These are phyloP conservation scores for Parastagonospora nodorum DNA, from an alignment of 2,329 filamentous ascomycete genomes.

Conservation along the genomic window DNA sequence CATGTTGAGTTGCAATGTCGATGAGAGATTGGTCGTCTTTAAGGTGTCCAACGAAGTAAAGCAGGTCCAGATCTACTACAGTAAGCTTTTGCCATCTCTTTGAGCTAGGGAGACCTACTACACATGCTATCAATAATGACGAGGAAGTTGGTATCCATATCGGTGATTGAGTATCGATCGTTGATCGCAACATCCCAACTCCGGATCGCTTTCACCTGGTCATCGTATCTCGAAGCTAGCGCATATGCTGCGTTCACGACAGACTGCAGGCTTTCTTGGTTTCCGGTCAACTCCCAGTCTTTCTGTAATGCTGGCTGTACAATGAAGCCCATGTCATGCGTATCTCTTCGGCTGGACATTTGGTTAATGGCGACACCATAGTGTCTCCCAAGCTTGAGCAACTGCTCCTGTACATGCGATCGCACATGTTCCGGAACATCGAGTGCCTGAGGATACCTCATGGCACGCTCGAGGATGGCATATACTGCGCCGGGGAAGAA, in stretches of 20 bases:
- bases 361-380: constrained; percentile 39
- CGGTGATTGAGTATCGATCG: constrained; percentile 43
- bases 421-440: constrained; percentile 22
- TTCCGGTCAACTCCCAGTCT: constrained; percentile 55
- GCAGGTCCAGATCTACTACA: constrained; percentile 43
- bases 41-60: constrained; percentile 45
- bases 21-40: constrained; percentile 35
- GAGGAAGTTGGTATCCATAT: constrained; percentile 45
- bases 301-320: constrained; percentile 54
- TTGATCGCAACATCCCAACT: constrained; percentile 55
- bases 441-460: constrained; percentile 34
- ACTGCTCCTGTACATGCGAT: constrained; percentile 24
- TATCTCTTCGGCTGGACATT: constrained; percentile 52
- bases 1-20: constrained; percentile 47
- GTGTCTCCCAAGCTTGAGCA: constrained; percentile 35
- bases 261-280: constrained; percentile 46
- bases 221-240: constrained; percentile 51
- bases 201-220: constrained; percentile 51
- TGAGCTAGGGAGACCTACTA: constrained; percentile 25
- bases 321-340: constrained; percentile 62
- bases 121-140: constrained; percentile 54
- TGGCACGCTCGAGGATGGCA: constrained; percentile 36
- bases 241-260: constrained; percentile 53
- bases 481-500: constrained; percentile 46
- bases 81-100: not conserved